Base-by-base conservation (phyloP, 495 filamentous ascomycete species). In the Xylaria acuta region DNA sequence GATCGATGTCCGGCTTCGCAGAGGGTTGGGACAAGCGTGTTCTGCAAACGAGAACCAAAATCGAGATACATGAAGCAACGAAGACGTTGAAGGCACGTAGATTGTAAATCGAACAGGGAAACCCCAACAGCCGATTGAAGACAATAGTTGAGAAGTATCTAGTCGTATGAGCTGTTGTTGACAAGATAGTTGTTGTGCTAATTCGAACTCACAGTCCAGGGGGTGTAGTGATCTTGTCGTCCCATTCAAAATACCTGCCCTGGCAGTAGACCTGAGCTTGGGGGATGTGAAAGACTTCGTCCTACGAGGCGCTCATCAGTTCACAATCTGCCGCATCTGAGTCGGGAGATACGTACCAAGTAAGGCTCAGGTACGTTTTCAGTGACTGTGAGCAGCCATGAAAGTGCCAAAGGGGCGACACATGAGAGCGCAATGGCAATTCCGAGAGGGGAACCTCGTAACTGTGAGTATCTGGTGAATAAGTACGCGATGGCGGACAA, bases 171-270 rank as follows among this genome's bases (percentile, higher is more conserved):
- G 70, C 30, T 30, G 22, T 16, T 60, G 53, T 5, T 89, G 67
- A 25, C 25, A 32, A 53, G 27, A 51, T 66, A 1, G 18, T 66
- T 38, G 20, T 49, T 58, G 9, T 30, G 43, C 14, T 76, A 45
- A 41, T 70, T 73, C 67, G 30, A 45, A 88, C 84, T 75, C 86
- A 97, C 84, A 98, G 85, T 25, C 95, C 97, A 8, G 96, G 94
- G 2, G 96, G 96, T 2, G 96, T 99, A 11, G 96, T 99, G 73
- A 99, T 94, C 77, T 98, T 98, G 18, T 94, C 92, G 81, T 99
- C 95, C 97, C 97, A 99, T 22, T 90, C 82, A 40, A 79, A 78
- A 82, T 90, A 98, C 36, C 88, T 85, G 22, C 92, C 90, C 25
- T 85, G 74, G 81, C 95, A 97, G 79, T 98, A 99, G 11, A 87